Evolutionary conservation across 23 red algal species (phyloP).

Genomic region (Pyropia haitanensis): DNA sequence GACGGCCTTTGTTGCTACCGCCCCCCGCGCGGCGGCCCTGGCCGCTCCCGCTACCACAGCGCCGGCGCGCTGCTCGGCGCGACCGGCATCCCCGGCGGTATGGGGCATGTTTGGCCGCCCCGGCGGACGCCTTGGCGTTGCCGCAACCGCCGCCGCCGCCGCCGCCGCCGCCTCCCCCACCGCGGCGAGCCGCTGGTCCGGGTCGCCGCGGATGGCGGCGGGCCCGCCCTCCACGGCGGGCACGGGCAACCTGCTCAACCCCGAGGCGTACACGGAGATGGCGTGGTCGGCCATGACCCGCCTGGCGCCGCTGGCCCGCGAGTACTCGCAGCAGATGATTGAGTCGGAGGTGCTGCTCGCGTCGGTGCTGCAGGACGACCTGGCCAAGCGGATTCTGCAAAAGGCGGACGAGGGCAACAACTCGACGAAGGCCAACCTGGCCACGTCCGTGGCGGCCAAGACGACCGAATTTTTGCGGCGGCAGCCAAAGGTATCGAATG

Average conservation of each 20-base stretch:
- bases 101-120: too few species aligned
- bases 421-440: constrained; percentile 2
- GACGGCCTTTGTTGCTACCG: too few species aligned
- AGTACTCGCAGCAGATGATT: constrained; percentile 82
- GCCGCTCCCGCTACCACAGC: too few species aligned
- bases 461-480: constrained; percentile 20
- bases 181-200: too few species aligned
- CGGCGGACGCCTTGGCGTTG: too few species aligned
- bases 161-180: too few species aligned
- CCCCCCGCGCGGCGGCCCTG: too few species aligned
- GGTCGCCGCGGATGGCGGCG: too few species aligned
- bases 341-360: constrained; percentile 84
- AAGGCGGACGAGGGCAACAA: constrained; percentile 22
- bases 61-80: too few species aligned
- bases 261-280: constrained; percentile 86
- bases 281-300: constrained; percentile 68
- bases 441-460: neutral
- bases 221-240: neutral
- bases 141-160: too few species aligned
- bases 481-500: constrained; percentile 57
- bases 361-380: constrained; percentile 65
- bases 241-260: constrained; percentile 51
- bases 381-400: constrained; percentile 48
- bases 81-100: too few species aligned
- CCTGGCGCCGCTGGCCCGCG: constrained; percentile 31